Base-by-base conservation (phyloP, 306 rosid genomes). In the Gastrolobium villosum region DNA sequence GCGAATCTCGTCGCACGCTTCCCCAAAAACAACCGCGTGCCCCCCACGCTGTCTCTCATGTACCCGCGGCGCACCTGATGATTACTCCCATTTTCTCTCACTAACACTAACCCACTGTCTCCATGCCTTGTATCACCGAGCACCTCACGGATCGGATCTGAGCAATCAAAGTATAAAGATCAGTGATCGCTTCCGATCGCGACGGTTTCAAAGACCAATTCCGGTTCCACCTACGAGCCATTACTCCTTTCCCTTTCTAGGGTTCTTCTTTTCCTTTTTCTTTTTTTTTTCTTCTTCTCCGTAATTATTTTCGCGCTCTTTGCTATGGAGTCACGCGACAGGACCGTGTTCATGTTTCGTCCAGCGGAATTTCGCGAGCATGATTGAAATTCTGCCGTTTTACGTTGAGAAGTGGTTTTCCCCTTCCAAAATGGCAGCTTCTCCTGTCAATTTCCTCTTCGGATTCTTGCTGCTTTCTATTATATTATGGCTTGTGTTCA, bases 401-500 rank as follows among this genome's bases (percentile, higher is more conserved):
- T 46, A 41, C 49, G 31, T 20, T 4, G 28, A 32, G 31, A 2
- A 20, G 10, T 48, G 36, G 57, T 66, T 44, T 56, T 11, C 67
- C 62, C 43, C 55, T 20, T 54, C 66, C 49, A 57, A 77, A 83
- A 95, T 95, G 99, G 97, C 94, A 39, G 96, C 90, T 75, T 89
- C 98, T 50, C 91, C 97, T n/a, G 91, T 90, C 80, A 88, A 89
- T 70, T 89, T 92, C 82, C 94, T 95, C 84, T 93, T 87, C 63
- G 91, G 91, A 9, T 90, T 95, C 88, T 72, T 91, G 90, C 60
- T 92, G 6, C 72, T 93, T 74, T 91, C 94, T 41, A 81, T 93
- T 85, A 86, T 90, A 54, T 79, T 91, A 82, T 95, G 97, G 97
- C 76, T 95, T 48, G 40, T 91, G 61, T 91, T 93, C 93, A 90